Evolutionary conservation across 345 rosid species (phyloP), one percentile per base, ranked within the genome.

Genomic region (Gossypium raimondii): DNA sequence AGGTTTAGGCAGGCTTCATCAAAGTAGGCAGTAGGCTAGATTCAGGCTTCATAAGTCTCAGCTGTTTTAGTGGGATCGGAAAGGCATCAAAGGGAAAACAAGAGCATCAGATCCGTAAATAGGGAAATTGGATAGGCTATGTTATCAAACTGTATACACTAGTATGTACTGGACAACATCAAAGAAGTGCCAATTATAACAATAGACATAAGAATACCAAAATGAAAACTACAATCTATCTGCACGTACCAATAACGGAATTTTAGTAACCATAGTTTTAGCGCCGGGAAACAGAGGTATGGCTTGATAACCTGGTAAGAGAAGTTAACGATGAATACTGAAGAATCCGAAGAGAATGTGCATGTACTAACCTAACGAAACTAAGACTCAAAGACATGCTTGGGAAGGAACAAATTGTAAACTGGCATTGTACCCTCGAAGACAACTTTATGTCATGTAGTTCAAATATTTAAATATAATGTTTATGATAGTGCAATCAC

Each of bases 1-100:
- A 72, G 79, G 91, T 85, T 89, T 86, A 84, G 96, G 88, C 92
- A 83, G 90, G 94, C 97, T 87, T 89, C 97, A 86, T 85, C 88
- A 85, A 86, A 81, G 82, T 87, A 75, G 89, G 85, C 89, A 79
- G 89, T 84, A 83, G 91, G 85, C 87, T 80, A 88, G 94, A 97
- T 84, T 92, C 98, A 81, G 97, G 97, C 97, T 86, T 87, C 97
- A 81, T 82, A 84, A 82, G 84, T 85, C 82, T 88, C 90, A 84
- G 97, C 98, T 92, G 97, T 92, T 89, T 84, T 85, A 77, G 77
- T 81, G 89, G 95, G 87, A 83, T 68, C 81, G 89, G 88, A 86
- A 82, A 88, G 93, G 89, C 89, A 90, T 84, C 87, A 86, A 75
- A 83, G 90, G 91, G 85, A 85, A 83, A 85, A 84, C 74, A 77